Conservation (phyloP, 2,329 filamentous ascomycete species). For the Daldinia eschscholtzii region DNA sequence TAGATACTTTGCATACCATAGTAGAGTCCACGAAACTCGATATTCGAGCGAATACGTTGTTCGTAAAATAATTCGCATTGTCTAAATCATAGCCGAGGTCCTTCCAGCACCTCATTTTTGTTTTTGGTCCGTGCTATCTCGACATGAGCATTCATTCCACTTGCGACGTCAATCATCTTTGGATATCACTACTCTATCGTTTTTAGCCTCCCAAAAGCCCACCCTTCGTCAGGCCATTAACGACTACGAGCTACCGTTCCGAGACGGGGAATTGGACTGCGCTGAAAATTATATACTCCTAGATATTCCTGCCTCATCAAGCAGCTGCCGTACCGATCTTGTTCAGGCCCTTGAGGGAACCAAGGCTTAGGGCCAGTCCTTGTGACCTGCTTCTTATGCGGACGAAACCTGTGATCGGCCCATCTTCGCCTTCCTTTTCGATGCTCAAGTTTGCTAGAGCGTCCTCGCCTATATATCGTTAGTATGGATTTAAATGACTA, state of each 20-base stretch:
- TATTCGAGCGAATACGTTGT: background rate
- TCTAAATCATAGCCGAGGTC: conserved; percentile 34
- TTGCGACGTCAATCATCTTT: conserved; percentile 30
- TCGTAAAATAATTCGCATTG: conserved; percentile 37
- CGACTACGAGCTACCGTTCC: conserved; percentile 15
- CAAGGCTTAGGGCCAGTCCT: conserved; percentile 91
- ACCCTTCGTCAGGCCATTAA: conserved; percentile 14
- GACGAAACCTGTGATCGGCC: conserved; percentile 96
- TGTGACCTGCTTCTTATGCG: conserved; percentile 97
- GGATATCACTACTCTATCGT: conserved; percentile 36
- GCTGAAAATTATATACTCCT: conserved; percentile 26
- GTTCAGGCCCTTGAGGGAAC: conserved; percentile 93
- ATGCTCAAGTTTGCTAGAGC: conserved; percentile 97
- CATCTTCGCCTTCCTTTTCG: conserved; percentile 95
- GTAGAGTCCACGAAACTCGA: background rate
- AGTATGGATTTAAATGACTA: conserved; percentile 21
- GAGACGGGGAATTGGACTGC: conserved; percentile 2
- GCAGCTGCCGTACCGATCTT: conserved; percentile 71
- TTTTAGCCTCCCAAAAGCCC: conserved; percentile 20
- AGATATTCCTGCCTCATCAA: conserved; percentile 32
- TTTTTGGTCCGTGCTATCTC: conserved; percentile 38
- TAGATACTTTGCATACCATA: background rate
- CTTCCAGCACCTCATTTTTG: conserved; percentile 33
- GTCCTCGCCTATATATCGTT: conserved; percentile 84
- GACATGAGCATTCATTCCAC: conserved; percentile 23